These are phyloP conservation scores for Cryptococcus amylolentus DNA, from an alignment of 1,284 basidiomycete species.

Conservation along the genomic window DNA sequence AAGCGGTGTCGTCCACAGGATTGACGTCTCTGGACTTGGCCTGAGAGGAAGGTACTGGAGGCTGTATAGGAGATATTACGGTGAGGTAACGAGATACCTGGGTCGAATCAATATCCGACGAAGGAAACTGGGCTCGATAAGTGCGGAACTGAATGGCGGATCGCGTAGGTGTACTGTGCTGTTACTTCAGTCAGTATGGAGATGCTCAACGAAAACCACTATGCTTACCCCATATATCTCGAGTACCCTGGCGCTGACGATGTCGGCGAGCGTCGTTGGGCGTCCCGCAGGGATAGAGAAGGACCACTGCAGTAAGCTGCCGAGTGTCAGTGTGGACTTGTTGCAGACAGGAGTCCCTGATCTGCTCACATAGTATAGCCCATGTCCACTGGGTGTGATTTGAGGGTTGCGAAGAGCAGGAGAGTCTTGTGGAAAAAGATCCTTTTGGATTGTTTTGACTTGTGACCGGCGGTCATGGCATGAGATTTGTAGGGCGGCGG, in stretches of 20 bases:
- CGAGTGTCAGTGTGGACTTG: slow-evolving; percentile 6
- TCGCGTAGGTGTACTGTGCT: slow-evolving; percentile 24
- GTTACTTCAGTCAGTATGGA: not conserved
- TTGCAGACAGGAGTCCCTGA: no score
- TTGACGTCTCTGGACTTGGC: not conserved
- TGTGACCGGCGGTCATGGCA: not conserved
- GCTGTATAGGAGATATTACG: slow-evolving; percentile 16
- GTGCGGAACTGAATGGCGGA: slow-evolving; percentile 39
- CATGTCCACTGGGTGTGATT: slow-evolving; percentile 12
- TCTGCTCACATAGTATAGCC: slow-evolving; percentile 32
- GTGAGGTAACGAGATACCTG: slow-evolving; percentile 25
- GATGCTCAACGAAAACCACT: not conserved
- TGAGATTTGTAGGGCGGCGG: no score
- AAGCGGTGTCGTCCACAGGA: slow-evolving; percentile 31
- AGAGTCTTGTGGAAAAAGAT: no score
- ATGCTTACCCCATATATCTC: slow-evolving; percentile 39
- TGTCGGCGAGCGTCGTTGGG: slow-evolving; percentile 28
- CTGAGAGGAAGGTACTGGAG: not conserved
- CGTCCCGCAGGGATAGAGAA: slow-evolving; percentile 22
- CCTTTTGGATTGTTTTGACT: no score
- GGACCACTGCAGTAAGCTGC: slow-evolving; percentile 44
- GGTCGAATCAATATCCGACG: slow-evolving; percentile 1
- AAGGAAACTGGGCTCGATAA: slow-evolving; percentile 30
- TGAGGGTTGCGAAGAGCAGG: no score
- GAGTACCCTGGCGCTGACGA: slow-evolving; percentile 36